Evolutionary conservation across 2,329 filamentous ascomycete genomes (phyloP).

Genomic region (Botrytis byssoidea): DNA sequence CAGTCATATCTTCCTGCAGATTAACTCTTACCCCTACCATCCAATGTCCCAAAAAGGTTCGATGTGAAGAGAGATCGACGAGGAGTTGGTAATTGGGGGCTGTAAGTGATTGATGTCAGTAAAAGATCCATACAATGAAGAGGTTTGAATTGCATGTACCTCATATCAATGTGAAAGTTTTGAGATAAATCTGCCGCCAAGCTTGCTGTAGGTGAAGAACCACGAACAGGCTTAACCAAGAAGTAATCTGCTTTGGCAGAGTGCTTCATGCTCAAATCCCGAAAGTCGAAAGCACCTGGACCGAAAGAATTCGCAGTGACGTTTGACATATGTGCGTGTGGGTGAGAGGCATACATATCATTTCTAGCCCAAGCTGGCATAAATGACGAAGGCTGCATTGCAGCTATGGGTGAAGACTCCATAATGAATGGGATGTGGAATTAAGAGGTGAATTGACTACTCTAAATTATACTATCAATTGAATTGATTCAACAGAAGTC

Average conservation of each 20-base stretch:
- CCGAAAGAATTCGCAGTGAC: constrained; percentile 53
- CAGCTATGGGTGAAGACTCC: constrained; percentile 94
- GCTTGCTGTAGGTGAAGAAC: constrained; percentile 87
- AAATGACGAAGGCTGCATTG: constrained; percentile 76
- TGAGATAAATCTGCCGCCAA: constrained; percentile 92
- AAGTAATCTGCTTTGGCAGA: constrained; percentile 75
- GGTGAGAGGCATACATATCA: constrained; percentile 53
- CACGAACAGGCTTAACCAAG: constrained; percentile 70
- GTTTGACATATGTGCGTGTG: constrained; percentile 49
- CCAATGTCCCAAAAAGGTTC: constrained; percentile 54
- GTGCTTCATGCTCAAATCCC: constrained; percentile 69
- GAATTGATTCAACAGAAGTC: constrained; percentile 1
- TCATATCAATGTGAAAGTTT: constrained; percentile 95
- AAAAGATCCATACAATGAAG: not conserved
- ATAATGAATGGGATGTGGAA: constrained; percentile 47
- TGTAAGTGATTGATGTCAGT: constrained; percentile 42
- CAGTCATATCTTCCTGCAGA: constrained; percentile 38
- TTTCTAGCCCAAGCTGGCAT: constrained; percentile 58
- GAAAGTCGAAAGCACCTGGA: constrained; percentile 71
- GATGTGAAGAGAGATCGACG: constrained; percentile 81
- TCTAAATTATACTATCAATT: constrained; percentile 18
- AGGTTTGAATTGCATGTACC: constrained; percentile 53
- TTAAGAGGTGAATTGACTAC: constrained; percentile 6
- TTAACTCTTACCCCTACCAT: constrained; percentile 49
- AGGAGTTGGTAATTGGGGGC: constrained; percentile 79